A percentile compares a stretch with the other conserved stretches of the same genome.
phyloP scores from a whole-genome alignment of 345 rosid genomes.

The Eucalyptus tenuipes region DNA sequence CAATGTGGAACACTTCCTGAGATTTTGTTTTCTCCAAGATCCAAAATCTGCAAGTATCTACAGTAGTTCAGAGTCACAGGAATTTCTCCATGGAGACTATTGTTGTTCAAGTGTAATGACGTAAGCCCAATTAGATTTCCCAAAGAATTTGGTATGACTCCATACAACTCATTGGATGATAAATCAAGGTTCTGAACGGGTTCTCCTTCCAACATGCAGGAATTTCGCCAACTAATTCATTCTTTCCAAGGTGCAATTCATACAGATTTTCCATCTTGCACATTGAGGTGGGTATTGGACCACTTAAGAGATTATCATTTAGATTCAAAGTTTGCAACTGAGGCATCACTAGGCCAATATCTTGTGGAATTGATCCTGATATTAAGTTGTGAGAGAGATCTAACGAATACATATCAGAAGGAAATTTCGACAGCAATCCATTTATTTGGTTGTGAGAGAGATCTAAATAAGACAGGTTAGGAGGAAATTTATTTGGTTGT shows the following conservation, averaged over 20 bases:
- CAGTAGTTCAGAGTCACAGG: neutral
- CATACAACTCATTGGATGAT: neutral
- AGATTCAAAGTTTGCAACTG: fast-evolving
- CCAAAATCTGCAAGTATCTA: fast-evolving
- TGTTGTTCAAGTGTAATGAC: neutral
- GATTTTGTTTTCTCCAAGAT: neutral
- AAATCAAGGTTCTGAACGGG: fast-evolving
- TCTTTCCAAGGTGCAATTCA: neutral
- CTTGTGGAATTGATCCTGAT: neutral
- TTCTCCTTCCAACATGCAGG: neutral
- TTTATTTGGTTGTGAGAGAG: neutral
- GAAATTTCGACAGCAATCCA: neutral
- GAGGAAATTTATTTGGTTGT: neutral
- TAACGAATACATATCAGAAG: fast-evolving
- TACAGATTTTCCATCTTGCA: fast-evolving
- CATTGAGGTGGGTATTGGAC: neutral
- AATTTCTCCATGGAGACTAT: neutral
- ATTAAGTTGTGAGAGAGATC: neutral
- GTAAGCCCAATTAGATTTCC: fast-evolving
- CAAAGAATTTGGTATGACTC: neutral
- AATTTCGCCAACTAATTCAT: neutral
- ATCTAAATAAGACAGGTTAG: too few species aligned
- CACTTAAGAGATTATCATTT: neutral
- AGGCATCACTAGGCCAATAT: fast-evolving
- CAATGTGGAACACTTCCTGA: neutral